Percentiles rank a stretch among this genome's conserved stretches.
Evolutionary conservation across 140 eudicot genomes (phyloP).

Genomic region (Ambrosia hybrid): DNA sequence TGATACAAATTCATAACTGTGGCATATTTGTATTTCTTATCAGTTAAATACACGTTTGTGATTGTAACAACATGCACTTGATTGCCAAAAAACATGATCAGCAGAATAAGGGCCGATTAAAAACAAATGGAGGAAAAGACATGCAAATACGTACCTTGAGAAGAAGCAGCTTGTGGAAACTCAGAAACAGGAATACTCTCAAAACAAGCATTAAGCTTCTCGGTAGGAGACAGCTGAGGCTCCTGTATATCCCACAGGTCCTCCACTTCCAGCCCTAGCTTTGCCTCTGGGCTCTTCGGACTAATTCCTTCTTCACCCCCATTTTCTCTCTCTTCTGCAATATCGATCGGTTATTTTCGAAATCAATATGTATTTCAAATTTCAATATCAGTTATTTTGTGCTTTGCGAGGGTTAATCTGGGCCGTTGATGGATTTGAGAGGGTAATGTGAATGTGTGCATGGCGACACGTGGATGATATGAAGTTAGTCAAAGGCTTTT

Average conservation of each 20-base stretch:
- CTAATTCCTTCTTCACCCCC: slow-evolving; percentile 35
- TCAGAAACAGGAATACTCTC: slow-evolving; percentile 88
- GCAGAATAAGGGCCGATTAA: neutral
- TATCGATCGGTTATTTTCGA: slow-evolving; percentile 14
- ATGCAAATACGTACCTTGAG: slow-evolving; percentile 61
- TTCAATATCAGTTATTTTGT: slow-evolving; percentile 10
- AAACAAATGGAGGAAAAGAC: neutral
- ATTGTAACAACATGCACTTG: neutral
- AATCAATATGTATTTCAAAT: slow-evolving; percentile 9
- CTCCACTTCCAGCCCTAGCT: slow-evolving; percentile 75
- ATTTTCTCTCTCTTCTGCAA: too few relatives aligned
- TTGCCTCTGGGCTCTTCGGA: slow-evolving; percentile 80
- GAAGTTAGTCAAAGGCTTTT: slow-evolving; percentile 22
- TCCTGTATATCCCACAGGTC: slow-evolving; percentile 89
- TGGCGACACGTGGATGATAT: slow-evolving; percentile 33
- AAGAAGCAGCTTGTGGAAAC: slow-evolving; percentile 68
- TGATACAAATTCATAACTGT: too few relatives aligned
- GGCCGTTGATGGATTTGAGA: slow-evolving; percentile 25
- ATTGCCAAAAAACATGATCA: neutral
- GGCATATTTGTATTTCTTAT: too few relatives aligned
- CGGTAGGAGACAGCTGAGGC: slow-evolving; percentile 84
- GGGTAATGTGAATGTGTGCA: slow-evolving; percentile 7
- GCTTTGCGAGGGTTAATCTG: slow-evolving; percentile 5
- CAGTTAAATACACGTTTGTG: neutral
- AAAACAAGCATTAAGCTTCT: slow-evolving; percentile 91